Evolutionary conservation across 2,329 filamentous ascomycete genomes (phyloP), one percentile per base, ranked within the genome.

Genomic region (Botrytis tulipae): DNA sequence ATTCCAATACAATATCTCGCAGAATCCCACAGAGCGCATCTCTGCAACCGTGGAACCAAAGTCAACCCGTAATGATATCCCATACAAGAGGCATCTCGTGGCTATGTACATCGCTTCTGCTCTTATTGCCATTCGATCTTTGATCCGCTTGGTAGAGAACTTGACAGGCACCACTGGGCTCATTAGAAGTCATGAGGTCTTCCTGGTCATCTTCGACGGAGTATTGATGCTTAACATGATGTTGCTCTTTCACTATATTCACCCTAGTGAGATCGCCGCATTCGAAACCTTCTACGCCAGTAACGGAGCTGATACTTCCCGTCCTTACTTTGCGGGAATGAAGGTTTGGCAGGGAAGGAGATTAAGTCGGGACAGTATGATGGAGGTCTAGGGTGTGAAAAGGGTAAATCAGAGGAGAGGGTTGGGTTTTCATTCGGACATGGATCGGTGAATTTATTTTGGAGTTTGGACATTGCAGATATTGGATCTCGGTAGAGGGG

Each of bases 1-100:
- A 40, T 71, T 71, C 42, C 40, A 71, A 60, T 71, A 62, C 29
- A 71, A 71, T 5, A 62, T 71, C 1, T 62, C 69, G 7, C 57
- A 59, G 14, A 62, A 71, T 7, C 69, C 69, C 35, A 20, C 57
- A 12, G n/a, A 61, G 29, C 69, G 57, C 20, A 22, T 63, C 22
- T 32, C 29, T 16, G 42, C n/a, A 62, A 35, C 14, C 35, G 37
- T 37, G 10, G 29, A 51, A 14, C 48, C 57, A 16, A 71, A 71
- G 20, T 29, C 42, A 18, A 22, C 40, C 10, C n/a, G 25, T 18
- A 7, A 16, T 9, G 20, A 25, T 20, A 48, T 71, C 14, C 69
- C 57, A 8, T 48, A 46, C 9, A 71, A 63, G 69, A 71, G 14
- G 14, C 54, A 62, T 37, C 42, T 62, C 12, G 44, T 71, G 7